Conservation (phyloP, 2,329 filamentous ascomycete species). For the Sarocladiaceae sp. region DNA sequence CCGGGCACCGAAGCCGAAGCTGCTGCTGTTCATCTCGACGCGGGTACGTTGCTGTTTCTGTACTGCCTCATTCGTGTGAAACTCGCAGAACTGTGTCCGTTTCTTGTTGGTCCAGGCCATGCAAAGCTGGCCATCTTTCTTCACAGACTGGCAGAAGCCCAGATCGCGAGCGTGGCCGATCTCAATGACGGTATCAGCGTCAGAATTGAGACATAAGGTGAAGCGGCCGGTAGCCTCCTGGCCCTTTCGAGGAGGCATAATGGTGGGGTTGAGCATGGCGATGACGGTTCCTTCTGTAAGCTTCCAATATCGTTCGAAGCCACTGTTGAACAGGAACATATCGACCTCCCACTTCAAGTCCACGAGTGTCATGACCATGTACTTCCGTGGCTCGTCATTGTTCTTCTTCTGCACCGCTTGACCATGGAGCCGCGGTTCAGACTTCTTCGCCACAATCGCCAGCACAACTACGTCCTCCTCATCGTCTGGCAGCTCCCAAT, state of each 20-base stretch:
- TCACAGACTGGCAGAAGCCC: slow-evolving; percentile 80
- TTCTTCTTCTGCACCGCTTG: slow-evolving; percentile 37
- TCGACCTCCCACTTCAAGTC: slow-evolving; percentile 90
- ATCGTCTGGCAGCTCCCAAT: slow-evolving; percentile 75
- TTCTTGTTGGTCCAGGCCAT: slow-evolving; percentile 81
- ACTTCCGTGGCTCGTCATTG: slow-evolving; percentile 66
- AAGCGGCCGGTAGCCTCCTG: slow-evolving; percentile 78
- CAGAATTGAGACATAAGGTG: slow-evolving; percentile 78
- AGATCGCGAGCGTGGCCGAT: slow-evolving; percentile 81
- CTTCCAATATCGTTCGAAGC: slow-evolving; percentile 92
- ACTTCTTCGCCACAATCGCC: slow-evolving; percentile 84
- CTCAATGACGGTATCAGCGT: slow-evolving; percentile 85
- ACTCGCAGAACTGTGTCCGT: slow-evolving; percentile 89
- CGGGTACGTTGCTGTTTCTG: slow-evolving; percentile 61
- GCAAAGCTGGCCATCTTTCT: slow-evolving; percentile 79
- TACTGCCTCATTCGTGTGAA: slow-evolving; percentile 79
- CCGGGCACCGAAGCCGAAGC: slow-evolving; percentile 41
- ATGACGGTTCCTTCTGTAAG: slow-evolving; percentile 86
- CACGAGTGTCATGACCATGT: slow-evolving; percentile 85
- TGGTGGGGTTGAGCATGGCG: slow-evolving; percentile 84
- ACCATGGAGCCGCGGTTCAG: slow-evolving; percentile 66
- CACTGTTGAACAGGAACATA: slow-evolving; percentile 85
- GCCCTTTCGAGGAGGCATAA: slow-evolving; percentile 80
- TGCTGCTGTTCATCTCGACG: slow-evolving; percentile 75
- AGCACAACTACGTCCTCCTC: slow-evolving; percentile 89